phyloP scores from a whole-genome alignment of 106 monocot species.

The Dendrobium officinale region DNA sequence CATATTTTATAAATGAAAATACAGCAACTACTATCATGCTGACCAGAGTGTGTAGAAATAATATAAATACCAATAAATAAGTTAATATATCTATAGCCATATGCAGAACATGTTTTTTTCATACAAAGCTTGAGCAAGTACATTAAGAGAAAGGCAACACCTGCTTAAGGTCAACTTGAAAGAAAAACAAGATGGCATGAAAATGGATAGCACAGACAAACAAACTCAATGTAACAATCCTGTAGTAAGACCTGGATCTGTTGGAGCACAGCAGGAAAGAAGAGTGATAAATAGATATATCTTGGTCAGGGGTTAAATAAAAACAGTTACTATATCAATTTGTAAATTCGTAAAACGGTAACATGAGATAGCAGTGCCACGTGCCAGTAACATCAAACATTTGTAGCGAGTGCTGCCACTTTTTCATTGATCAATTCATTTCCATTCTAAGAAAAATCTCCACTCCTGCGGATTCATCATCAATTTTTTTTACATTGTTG shows the following conservation, averaged over 20 bases:
- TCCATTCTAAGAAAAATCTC: background rate
- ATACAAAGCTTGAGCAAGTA: background rate
- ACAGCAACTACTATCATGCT: background rate
- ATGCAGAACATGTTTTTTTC: background rate
- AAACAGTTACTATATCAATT: background rate
- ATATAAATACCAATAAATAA: background rate
- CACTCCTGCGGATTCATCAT: background rate
- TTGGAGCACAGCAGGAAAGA: background rate
- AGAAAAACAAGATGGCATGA: background rate
- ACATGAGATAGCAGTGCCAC: background rate
- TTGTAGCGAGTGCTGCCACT: background rate
- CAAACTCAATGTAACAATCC: background rate
- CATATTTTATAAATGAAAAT: background rate
- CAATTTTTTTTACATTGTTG: background rate
- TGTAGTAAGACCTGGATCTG: background rate
- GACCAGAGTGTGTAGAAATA: background rate
- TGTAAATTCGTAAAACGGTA: background rate
- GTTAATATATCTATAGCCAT: background rate
- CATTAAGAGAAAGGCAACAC: too few species aligned
- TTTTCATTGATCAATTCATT: background rate
- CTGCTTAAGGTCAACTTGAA: too few species aligned
- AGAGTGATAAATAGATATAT: background rate
- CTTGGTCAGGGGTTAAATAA: background rate
- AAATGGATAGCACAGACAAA: background rate
- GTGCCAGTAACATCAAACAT: background rate